Conservation (phyloP, 192 early-diverging fungal species). For the Cladochytrium replicatum region DNA sequence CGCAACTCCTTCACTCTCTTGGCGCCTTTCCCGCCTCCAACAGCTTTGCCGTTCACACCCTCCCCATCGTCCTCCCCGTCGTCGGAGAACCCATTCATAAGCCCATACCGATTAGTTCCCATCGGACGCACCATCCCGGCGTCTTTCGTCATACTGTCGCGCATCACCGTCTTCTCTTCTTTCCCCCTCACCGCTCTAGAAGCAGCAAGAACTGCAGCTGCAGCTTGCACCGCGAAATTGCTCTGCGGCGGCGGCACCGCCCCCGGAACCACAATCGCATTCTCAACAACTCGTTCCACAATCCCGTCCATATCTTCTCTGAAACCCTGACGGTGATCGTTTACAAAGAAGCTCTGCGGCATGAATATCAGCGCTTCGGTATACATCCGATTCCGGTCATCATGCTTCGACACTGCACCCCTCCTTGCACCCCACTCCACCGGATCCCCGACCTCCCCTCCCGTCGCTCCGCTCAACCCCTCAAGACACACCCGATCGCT, state of each 20-base stretch:
- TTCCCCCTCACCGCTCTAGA: neutral
- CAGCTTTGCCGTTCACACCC: too few relatives aligned
- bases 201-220: neutral
- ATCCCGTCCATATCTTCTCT: conserved; percentile 58
- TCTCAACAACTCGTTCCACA: conserved; percentile 20
- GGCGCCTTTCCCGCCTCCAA: too few relatives aligned
- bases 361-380: conserved; percentile 85
- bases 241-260: neutral
- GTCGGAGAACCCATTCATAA: too few relatives aligned
- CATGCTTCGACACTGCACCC: conserved; percentile 29
- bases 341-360: conserved; percentile 89
- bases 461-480: conserved; percentile 32
- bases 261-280: neutral
- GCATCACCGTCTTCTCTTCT: neutral
- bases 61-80: too few relatives aligned
- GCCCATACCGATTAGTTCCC: too few relatives aligned
- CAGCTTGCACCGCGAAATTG: neutral
- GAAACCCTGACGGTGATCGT: conserved; percentile 89
- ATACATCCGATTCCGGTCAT: conserved; percentile 44
- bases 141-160: neutral
- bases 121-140: conserved; percentile 2
- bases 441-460: conserved; percentile 15
- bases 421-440: conserved; percentile 33
- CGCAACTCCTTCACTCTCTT: too few relatives aligned
- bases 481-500: conserved; percentile 31